These are phyloP conservation scores for Calonectria pauciramosa DNA, from an alignment of 2,329 filamentous ascomycete species.

Conservation along the genomic window DNA sequence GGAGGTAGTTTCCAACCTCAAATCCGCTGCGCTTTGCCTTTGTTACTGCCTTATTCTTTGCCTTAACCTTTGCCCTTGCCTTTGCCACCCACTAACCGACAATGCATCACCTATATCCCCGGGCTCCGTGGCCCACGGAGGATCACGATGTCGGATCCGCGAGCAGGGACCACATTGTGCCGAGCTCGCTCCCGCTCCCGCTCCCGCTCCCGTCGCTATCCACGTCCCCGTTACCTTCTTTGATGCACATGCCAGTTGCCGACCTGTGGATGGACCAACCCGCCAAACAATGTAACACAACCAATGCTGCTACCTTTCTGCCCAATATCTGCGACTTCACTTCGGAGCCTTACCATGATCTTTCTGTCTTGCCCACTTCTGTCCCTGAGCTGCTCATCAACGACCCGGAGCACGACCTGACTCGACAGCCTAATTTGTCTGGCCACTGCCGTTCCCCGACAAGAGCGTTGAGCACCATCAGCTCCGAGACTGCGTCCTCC, in stretches of 20 bases:
- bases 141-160: slow-evolving; percentile 9
- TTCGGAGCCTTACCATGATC: not conserved
- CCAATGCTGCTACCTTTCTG: not conserved
- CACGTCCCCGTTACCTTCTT: not conserved
- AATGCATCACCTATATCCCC: slow-evolving; percentile 6
- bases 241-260: slow-evolving; percentile 9
- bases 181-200: slow-evolving; percentile 15
- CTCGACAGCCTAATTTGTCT: slow-evolving; percentile 12
- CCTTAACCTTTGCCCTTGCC: not conserved
- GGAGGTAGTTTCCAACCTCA: not conserved
- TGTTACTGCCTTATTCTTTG: not conserved
- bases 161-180: not conserved
- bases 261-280: slow-evolving; percentile 9
- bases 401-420: slow-evolving; percentile 23
- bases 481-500: slow-evolving; percentile 47
- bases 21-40: not conserved
- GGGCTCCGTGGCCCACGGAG: not conserved
- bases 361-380: slow-evolving; percentile 10
- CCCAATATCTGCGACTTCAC: slow-evolving; percentile 3
- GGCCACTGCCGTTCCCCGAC: not conserved
- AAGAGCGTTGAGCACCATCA: slow-evolving; percentile 44
- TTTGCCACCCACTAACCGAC: not conserved
- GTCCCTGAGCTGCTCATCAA: slow-evolving; percentile 11
- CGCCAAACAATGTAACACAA: not conserved
- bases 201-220: not conserved